Conservation (phyloP, 129 eudicot genomes). For the Apium graveolens region DNA sequence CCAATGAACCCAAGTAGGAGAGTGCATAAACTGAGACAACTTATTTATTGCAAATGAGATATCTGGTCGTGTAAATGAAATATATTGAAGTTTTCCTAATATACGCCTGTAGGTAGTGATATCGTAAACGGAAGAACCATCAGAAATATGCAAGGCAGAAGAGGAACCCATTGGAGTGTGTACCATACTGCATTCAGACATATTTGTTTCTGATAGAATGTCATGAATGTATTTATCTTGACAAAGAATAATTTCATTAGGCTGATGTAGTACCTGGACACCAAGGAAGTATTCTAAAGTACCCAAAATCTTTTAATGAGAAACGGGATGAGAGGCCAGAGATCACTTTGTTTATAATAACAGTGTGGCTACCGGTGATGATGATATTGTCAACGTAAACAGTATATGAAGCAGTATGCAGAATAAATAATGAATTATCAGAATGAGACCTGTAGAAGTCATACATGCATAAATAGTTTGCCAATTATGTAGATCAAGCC, state of each 20-base stretch:
- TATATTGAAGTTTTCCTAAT: too few relatives aligned
- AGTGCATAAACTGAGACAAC: too few relatives aligned
- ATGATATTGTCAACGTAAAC: neutral
- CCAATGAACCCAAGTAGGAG: too few relatives aligned
- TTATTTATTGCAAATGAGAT: too few relatives aligned
- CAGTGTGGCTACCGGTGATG: neutral
- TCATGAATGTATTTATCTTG: neutral
- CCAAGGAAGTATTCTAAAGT: neutral
- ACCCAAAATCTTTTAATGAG: neutral
- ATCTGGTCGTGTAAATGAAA: too few relatives aligned
- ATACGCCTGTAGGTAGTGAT: neutral
- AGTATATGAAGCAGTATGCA: neutral
- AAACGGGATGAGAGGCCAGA: neutral
- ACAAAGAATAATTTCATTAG: neutral
- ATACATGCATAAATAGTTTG: neutral
- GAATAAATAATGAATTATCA: neutral
- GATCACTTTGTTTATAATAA: neutral
- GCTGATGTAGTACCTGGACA: neutral
- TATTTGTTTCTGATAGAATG: neutral
- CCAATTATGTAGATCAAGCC: neutral
- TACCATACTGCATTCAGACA: neutral
- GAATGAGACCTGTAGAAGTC: neutral
- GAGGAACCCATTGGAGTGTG: neutral
- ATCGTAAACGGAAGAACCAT: neutral
- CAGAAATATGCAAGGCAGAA: neutral